These are phyloP conservation scores for Collybia sp. DNA, from an alignment of 768 basidiomycete genomes.

Conservation along the genomic window DNA sequence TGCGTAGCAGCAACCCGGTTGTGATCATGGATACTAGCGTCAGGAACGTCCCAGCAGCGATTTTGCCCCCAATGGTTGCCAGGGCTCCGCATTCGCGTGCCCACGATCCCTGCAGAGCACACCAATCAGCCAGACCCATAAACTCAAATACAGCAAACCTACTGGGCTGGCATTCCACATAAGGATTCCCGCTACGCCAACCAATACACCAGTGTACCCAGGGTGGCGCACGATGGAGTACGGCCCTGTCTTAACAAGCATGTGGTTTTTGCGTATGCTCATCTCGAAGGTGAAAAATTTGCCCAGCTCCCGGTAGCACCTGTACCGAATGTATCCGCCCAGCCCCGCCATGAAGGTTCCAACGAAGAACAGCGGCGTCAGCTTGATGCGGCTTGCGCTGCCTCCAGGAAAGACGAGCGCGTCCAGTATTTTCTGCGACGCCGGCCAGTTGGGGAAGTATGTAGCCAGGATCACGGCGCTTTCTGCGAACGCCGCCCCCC, in stretches of 20 bases:
- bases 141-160: conserved; percentile 7
- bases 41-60: conserved; percentile 18
- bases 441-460: conserved; percentile 13
- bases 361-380: conserved; percentile 26
- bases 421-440: conserved; percentile 20
- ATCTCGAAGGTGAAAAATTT: conserved; percentile 48
- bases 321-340: conserved; percentile 36
- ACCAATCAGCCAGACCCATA: neutral
- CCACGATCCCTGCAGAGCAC: conserved; percentile 36
- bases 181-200: conserved; percentile 27
- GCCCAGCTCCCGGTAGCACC: conserved; percentile 43
- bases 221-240: conserved; percentile 47
- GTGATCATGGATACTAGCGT: conserved; percentile 24
- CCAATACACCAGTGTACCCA: conserved; percentile 39
- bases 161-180: conserved; percentile 32
- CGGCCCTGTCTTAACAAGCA: conserved; percentile 42
- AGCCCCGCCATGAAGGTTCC: conserved; percentile 32
- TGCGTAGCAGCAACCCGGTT: conserved; percentile 31
- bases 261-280: conserved; percentile 40
- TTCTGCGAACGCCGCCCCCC: conserved; percentile 33
- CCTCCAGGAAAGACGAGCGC: conserved; percentile 16
- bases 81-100: conserved; percentile 36
- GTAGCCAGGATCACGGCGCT: conserved; percentile 28
- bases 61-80: conserved; percentile 23
- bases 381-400: conserved; percentile 18